These are phyloP conservation scores for Tricholoma saponaceum DNA, from an alignment of 768 basidiomycete genomes.

Conservation along the genomic window DNA sequence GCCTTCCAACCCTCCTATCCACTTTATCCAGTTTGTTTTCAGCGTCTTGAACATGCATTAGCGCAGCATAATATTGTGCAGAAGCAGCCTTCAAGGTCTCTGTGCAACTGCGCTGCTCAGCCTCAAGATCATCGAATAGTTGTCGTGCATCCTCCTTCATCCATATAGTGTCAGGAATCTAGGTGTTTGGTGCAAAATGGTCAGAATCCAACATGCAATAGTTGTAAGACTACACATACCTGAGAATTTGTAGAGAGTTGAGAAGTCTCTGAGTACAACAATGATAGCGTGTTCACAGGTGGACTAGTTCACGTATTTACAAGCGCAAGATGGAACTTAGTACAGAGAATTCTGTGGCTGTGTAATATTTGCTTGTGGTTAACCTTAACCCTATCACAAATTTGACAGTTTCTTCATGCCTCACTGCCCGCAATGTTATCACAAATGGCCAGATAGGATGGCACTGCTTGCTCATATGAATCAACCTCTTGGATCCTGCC, in stretches of 20 bases:
- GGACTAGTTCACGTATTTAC: neutral
- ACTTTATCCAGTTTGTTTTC: neutral
- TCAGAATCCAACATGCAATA: neutral
- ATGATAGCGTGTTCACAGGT: neutral
- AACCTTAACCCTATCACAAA: no score
- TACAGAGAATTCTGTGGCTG: no score
- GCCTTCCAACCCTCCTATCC: neutral
- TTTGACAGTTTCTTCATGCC: neutral
- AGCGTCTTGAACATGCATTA: neutral
- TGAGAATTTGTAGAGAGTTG: neutral
- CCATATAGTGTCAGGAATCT: neutral
- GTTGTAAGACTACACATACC: neutral
- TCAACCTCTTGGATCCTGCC: constrained; percentile 2
- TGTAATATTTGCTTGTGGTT: neutral
- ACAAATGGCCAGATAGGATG: neutral
- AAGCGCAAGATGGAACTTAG: neutral
- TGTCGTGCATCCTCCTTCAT: neutral
- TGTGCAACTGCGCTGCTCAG: neutral
- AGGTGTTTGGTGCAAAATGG: neutral
- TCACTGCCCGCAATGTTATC: neutral
- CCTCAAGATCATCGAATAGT: neutral
- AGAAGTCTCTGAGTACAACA: neutral
- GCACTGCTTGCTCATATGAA: neutral
- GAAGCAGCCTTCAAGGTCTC: neutral
- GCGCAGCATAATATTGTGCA: neutral